Conservation (phyloP, 805 yeast species). For the Wickerhamiella shivajii region DNA sequence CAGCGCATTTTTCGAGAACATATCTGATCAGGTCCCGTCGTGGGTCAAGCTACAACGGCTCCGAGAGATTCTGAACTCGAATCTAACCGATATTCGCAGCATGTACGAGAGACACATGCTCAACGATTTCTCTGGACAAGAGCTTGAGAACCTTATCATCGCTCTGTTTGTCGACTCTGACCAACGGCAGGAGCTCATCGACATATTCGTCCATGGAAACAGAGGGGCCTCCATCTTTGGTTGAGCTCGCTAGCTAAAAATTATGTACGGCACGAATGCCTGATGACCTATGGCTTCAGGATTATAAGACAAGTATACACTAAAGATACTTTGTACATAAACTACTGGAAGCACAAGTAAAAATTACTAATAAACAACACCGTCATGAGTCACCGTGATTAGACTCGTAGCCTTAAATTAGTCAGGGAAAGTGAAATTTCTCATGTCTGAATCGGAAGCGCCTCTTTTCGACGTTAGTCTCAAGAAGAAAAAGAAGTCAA, state of each 20-base stretch:
- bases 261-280: too few species aligned
- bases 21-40: slow-evolving; percentile 19
- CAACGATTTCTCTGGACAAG: slow-evolving; percentile 23
- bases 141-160: slow-evolving; percentile 20
- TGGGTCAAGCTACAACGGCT: slow-evolving; percentile 28
- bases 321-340: too few species aligned
- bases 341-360: too few species aligned
- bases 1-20: slow-evolving; percentile 13
- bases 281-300: too few species aligned
- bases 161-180: slow-evolving; percentile 26
- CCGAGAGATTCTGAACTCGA: slow-evolving; percentile 22
- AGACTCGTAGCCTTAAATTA: too few species aligned
- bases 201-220: too few species aligned
- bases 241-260: too few species aligned
- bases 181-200: slow-evolving; percentile 18
- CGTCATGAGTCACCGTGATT: too few species aligned
- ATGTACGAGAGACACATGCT: slow-evolving; percentile 20
- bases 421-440: neutral
- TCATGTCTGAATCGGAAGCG: slow-evolving; percentile 9
- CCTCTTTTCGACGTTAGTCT: slow-evolving; percentile 24
- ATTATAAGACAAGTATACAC: too few species aligned
- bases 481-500: slow-evolving; percentile 24
- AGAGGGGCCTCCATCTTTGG: too few species aligned
- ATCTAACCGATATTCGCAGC: slow-evolving; percentile 21
- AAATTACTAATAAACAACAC: too few species aligned